Base-by-base conservation (phyloP, 257 asterid species). In the Primulina eburnea region DNA sequence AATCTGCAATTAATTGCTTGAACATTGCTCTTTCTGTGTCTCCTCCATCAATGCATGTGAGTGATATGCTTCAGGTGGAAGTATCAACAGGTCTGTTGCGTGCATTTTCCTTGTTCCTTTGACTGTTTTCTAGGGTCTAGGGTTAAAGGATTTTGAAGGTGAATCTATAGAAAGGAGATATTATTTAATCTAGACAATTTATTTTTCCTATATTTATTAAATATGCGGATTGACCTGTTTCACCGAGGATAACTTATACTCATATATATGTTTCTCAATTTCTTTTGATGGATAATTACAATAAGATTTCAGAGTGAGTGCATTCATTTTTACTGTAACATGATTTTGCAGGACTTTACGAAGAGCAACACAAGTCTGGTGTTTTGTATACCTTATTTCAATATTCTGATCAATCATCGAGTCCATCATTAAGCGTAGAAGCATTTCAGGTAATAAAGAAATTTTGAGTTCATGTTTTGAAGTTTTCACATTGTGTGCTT, bases 391-490 rank as follows among this genome's bases (percentile, higher is more conserved):
- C 77, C 62, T 79, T 92, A 73, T 81, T 84, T 79, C 82, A 74
- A 65, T 81, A 80, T 82, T 78, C 89, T 32, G 85, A 86, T 65
- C 92, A 88, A 68, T 76, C 70, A 67, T 79, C 88, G 66, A 83
- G 77, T 76, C 86, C 90, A 24, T 76, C 86, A 40, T 77, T 81
- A 73, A 78, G 90, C 85, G 75, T 89, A 78, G 98, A 92, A 80
- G 91, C 97, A 65, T 86, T 87, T 74, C 97, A 92, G 98, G 98
- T 92, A 82, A 74, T 68, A 73, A 71, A 57, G 7, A 37, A 79
- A 60, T 9, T 58, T 62, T 24, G 59, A 29, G 50, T 61, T 74
- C 21, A 55, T 76, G 53, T 53, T 67, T 72, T 38, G 50, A 26
- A n/a, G 70, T 50, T 65, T 71, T 34, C 47, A 68, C 20, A 34